A percentile compares a stretch with the other conserved stretches of the same genome.
phyloP scores from a whole-genome alignment of 106 monocot species.

The Dendrobium officinale region DNA sequence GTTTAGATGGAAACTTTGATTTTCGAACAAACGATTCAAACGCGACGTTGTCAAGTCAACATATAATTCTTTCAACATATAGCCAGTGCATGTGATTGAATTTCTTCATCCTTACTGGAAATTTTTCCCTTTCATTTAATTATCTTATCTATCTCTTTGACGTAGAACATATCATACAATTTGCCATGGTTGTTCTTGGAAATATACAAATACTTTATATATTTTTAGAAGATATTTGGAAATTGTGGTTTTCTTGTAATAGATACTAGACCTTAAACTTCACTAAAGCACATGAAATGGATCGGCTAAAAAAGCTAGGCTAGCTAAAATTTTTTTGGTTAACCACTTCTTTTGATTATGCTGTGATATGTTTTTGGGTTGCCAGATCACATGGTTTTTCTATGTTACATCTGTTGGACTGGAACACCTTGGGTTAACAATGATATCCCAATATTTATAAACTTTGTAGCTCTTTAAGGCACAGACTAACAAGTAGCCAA shows the following conservation, averaged over 20 bases:
- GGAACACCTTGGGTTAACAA: neutral
- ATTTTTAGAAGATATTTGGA: no score
- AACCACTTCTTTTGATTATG: neutral
- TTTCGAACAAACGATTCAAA: neutral
- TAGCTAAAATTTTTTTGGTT: neutral
- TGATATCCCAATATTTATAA: neutral
- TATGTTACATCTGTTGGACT: neutral
- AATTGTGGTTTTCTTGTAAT: neutral
- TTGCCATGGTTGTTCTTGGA: no score
- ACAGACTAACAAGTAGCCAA: neutral
- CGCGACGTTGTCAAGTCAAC: neutral
- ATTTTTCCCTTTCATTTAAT: neutral
- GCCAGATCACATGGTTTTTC: neutral
- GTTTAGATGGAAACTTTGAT: neutral
- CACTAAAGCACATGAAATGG: neutral
- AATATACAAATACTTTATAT: no score
- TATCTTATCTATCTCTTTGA: no score
- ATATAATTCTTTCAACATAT: neutral
- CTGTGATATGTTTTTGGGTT: neutral
- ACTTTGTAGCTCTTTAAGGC: neutral
- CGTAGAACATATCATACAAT: no score
- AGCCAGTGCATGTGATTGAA: neutral
- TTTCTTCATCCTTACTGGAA: neutral
- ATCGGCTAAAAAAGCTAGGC: neutral
- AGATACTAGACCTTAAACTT: neutral